phyloP scores from a whole-genome alignment of 2,329 filamentous ascomycete genomes.

The Botrytis deweyae region DNA sequence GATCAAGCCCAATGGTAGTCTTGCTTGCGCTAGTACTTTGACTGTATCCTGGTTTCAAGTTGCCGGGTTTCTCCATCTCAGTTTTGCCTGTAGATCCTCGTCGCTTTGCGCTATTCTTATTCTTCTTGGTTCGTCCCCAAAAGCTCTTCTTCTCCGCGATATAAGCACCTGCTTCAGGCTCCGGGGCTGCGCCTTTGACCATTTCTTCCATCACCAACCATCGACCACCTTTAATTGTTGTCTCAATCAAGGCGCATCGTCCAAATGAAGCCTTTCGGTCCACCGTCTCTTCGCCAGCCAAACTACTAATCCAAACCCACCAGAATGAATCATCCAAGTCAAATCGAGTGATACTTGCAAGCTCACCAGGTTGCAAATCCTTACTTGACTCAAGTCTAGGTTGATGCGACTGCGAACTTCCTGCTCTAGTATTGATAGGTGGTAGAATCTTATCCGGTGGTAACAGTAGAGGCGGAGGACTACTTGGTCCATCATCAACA shows the following conservation, averaged over 20 bases:
- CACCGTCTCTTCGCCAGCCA: slow-evolving; percentile 84
- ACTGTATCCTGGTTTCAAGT: slow-evolving; percentile 43
- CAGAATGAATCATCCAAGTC: slow-evolving; percentile 95
- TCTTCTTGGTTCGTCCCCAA: slow-evolving; percentile 79
- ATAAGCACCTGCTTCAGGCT: slow-evolving; percentile 81
- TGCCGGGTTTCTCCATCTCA: slow-evolving; percentile 48
- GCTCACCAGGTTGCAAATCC: slow-evolving; percentile 82
- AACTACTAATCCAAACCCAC: slow-evolving; percentile 99
- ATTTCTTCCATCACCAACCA: slow-evolving; percentile 98
- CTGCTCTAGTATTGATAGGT: slow-evolving; percentile 74
- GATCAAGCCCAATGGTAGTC: slow-evolving; percentile 82
- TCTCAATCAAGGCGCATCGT: slow-evolving; percentile 89
- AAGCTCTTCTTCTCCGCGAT: slow-evolving; percentile 95
- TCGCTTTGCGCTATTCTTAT: slow-evolving; percentile 57
- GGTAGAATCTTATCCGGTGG: slow-evolving; percentile 90
- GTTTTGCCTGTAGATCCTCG: slow-evolving; percentile 70
- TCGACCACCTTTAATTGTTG: slow-evolving; percentile 72
- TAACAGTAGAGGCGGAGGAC: slow-evolving; percentile 68
- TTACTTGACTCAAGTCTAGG: slow-evolving; percentile 67
- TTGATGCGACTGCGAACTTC: slow-evolving; percentile 82
- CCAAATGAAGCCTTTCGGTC: slow-evolving; percentile 91
- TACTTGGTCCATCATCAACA: slow-evolving; percentile 67
- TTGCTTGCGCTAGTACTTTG: slow-evolving; percentile 60
- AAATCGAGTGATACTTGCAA: slow-evolving; percentile 84
- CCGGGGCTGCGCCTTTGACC: slow-evolving; percentile 85